Evolutionary conservation across 139 green algal genomes (phyloP).

Genomic region (Picochlorum sp.): DNA sequence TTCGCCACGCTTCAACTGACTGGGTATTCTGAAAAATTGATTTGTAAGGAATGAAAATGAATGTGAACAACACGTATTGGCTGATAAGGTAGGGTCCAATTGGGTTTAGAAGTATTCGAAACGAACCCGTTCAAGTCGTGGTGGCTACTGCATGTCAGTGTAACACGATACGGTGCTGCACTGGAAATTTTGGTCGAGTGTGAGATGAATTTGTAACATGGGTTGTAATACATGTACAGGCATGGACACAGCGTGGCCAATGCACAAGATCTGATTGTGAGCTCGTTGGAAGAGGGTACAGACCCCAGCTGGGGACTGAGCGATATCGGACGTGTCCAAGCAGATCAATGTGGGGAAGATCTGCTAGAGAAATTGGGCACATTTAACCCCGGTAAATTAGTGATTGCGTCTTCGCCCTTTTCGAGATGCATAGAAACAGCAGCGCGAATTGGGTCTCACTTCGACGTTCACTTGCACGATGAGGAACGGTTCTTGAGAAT

Average conservation of each 20-base stretch:
- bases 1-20: no score
- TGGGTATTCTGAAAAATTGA: no score
- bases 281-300: slow-evolving; percentile 23
- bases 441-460: not conserved
- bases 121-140: no score
- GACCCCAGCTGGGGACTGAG: slow-evolving; percentile 25
- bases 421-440: slow-evolving; percentile 36
- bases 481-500: not conserved
- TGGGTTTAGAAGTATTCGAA: no score
- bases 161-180: no score
- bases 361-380: not conserved
- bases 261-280: not conserved
- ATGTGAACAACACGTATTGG: slow-evolving; percentile 17
- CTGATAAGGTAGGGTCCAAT: slow-evolving; percentile 35
- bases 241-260: not conserved
- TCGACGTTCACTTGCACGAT: not conserved
- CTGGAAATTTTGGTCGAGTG: slow-evolving; percentile 28
- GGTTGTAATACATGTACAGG: not conserved
- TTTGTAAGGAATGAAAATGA: not conserved
- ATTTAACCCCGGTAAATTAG: not conserved
- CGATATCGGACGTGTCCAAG: slow-evolving; percentile 27
- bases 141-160: no score
- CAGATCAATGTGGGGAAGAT: slow-evolving; percentile 21
- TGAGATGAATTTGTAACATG: slow-evolving; percentile 30
- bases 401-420: slow-evolving; percentile 29